phyloP scores from a whole-genome alignment of 108 stramenopile species.

The Schizochytrium sp. region DNA sequence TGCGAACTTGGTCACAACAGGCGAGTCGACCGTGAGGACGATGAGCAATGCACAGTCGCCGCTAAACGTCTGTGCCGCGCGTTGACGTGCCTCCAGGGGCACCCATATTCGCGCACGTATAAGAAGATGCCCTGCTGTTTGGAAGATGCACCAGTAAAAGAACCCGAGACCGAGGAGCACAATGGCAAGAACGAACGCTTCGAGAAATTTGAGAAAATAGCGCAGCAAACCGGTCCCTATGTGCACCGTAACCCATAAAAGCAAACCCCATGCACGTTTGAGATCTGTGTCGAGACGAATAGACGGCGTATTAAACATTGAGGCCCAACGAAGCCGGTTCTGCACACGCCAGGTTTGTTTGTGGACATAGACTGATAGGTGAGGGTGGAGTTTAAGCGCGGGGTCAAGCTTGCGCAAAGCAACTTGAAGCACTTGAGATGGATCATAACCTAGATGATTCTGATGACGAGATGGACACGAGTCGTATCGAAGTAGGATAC shows the following conservation, averaged over 20 bases:
- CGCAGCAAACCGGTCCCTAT: background rate
- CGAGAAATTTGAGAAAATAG: background rate
- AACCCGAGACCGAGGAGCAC: background rate
- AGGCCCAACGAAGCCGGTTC: background rate
- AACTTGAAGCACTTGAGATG: background rate
- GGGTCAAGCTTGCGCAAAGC: background rate
- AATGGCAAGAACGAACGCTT: background rate
- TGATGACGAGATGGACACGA: background rate
- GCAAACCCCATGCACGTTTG: background rate
- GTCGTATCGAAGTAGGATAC: background rate
- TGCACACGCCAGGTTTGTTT: background rate
- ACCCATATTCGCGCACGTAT: background rate
- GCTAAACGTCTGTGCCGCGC: background rate
- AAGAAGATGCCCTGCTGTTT: background rate
- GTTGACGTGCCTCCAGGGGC: background rate
- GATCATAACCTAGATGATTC: background rate
- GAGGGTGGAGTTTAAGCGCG: background rate
- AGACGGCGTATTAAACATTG: background rate
- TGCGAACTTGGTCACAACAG: too few relatives aligned
- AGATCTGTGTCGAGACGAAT: background rate
- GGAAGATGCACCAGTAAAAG: background rate
- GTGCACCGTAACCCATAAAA: background rate
- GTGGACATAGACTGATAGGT: background rate
- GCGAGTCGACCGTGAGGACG: too few relatives aligned
- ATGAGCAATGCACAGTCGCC: background rate